These are phyloP conservation scores for Piper betle DNA, from an alignment of 164 flowering plant genomes.

Conservation along the genomic window DNA sequence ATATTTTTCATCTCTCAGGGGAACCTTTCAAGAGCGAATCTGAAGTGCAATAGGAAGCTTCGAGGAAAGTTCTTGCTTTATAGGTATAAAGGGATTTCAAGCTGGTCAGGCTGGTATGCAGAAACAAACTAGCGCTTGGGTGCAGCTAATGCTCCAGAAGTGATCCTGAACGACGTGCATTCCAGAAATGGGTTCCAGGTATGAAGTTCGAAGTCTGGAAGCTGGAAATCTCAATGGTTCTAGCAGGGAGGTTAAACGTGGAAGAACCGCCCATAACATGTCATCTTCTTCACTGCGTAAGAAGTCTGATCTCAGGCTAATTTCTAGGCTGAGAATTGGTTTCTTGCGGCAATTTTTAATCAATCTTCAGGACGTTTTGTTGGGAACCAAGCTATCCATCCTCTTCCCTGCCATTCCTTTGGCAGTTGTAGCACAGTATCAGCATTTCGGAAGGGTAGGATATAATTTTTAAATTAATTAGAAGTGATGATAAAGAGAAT, in stretches of 20 bases:
- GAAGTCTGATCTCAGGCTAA: constrained; percentile 29
- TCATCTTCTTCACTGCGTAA: constrained; percentile 29
- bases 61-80: not conserved
- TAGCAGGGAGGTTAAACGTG: constrained; percentile 7
- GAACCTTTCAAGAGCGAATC: not conserved
- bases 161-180: no score
- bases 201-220: constrained; percentile 8
- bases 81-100: not conserved
- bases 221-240: constrained; percentile 12
- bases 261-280: constrained; percentile 20
- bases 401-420: constrained; percentile 49
- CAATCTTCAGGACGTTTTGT: constrained; percentile 37
- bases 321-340: constrained; percentile 15
- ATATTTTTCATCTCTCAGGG: no score
- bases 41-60: not conserved
- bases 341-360: constrained; percentile 19
- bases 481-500: not conserved
- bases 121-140: no score
- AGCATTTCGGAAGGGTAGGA: constrained; percentile 28
- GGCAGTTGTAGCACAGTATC: constrained; percentile 28
- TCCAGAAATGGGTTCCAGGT: constrained; percentile 1
- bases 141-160: no score
- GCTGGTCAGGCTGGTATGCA: not conserved
- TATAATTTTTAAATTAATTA: not conserved
- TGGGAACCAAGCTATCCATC: constrained; percentile 47